A percentile compares a stretch with the other conserved stretches of the same genome.
These are phyloP conservation scores for Dictyostelium firmibasis DNA, from an alignment of 78 protist genomes.

Conservation along the genomic window DNA sequence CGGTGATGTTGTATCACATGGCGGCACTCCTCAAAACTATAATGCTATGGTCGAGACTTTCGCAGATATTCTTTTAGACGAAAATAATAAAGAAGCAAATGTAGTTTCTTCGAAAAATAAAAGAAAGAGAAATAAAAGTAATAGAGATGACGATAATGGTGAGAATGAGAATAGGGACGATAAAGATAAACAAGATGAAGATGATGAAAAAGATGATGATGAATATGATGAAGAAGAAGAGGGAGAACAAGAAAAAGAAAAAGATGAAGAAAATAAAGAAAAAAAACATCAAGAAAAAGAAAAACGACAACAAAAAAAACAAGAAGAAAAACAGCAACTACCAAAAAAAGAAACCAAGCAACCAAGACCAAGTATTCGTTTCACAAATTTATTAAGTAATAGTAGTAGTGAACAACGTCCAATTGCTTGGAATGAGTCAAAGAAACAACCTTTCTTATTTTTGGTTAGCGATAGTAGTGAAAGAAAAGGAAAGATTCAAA, in stretches of 20 bases:
- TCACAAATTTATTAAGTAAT: background rate
- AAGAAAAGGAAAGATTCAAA: slow-evolving; percentile 13
- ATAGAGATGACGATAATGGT: background rate
- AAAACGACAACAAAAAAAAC: background rate
- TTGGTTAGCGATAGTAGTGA: slow-evolving; percentile 23
- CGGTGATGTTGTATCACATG: background rate
- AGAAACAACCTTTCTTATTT: slow-evolving; percentile 65
- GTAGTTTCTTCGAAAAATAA: background rate
- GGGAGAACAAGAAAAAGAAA: too few relatives aligned
- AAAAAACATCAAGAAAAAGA: background rate
- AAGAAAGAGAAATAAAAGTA: background rate
- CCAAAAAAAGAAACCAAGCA: background rate
- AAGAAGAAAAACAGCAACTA: background rate
- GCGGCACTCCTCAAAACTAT: background rate
- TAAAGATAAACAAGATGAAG: background rate
- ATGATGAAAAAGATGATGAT: too few relatives aligned
- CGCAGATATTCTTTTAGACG: slow-evolving; percentile 14
- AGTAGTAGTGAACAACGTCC: slow-evolving; percentile 1
- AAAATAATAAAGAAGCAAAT: background rate
- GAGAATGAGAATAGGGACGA: background rate
- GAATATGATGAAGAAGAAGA: too few relatives aligned
- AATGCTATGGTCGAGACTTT: slow-evolving; percentile 17
- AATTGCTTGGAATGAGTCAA: slow-evolving; percentile 20
- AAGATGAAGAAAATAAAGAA: background rate
- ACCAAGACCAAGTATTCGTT: background rate